Base-by-base conservation (phyloP, 495 filamentous ascomycete genomes). In the Neurospora sp. region DNA sequence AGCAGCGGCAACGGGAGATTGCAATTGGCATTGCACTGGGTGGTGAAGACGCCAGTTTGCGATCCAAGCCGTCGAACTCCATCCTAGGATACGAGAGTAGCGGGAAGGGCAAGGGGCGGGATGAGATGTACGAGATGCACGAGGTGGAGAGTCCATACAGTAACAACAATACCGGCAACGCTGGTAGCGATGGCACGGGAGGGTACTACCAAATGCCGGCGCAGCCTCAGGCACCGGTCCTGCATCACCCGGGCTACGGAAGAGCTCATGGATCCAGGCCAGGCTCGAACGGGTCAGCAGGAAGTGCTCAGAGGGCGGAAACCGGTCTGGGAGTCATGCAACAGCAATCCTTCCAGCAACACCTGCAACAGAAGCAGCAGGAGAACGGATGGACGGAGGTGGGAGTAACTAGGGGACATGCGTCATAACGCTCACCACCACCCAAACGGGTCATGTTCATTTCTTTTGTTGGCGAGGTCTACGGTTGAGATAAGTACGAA, bases 21-120 rank as follows among this genome's bases (percentile, higher is more conserved):
- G 77, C 79, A 9, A 79, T 82, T n/a, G 81, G 81, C 0, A 48
- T 83, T 4, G 81, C 81, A 0, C 73, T 83, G 8, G 80, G 81
- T 40, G 80, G 78, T 2, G 76, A 80, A 40, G 78, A 80, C 53
- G 73, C 77, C 2, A 81, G 76, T 44, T 39, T 78, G 65, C 68
- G 74, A 35, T 76, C 74, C 69, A 82, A 82, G 71, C 38, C 39
- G 31, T 78, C 77, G 0, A 75, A 78, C 61, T 39, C 71, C 6
- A 77, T 68, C n/a, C 59, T 77, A 22, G n/a, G 22, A 22, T 41
- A 69, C 48, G 77, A 77, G 37, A 72, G 41, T 22, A 71, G 74
- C 70, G 71, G 71, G 41, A 80, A 81, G 74, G 81, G 78, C 38
- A 81, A 82, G 76, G 76, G 77, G 27, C 72, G 76, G 10, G 80